Percentiles rank a stretch among this genome's conserved stretches.
Evolutionary conservation across 768 basidiomycete genomes (phyloP).

Genomic region (Sarcomyxa edulis): DNA sequence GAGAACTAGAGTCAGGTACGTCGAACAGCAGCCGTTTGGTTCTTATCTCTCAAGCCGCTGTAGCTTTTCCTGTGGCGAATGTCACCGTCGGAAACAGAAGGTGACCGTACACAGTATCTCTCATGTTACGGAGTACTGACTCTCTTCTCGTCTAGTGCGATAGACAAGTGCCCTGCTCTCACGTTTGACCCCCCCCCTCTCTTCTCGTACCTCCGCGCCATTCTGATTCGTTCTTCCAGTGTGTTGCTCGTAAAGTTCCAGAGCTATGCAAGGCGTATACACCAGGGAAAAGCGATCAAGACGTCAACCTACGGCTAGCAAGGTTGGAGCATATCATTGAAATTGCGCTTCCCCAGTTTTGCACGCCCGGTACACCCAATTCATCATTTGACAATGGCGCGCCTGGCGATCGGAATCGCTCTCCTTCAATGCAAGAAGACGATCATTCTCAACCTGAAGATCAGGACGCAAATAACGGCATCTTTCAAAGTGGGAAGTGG

Average conservation of each 20-base stretch:
- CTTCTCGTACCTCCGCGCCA: conserved; percentile 10
- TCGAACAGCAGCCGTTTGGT: conserved; percentile 6
- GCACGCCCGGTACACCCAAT: conserved; percentile 34
- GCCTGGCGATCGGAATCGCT: conserved; percentile 32
- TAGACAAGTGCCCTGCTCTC: conserved; percentile 78
- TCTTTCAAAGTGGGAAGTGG: conserved; percentile 83
- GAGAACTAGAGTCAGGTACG: conserved; percentile 73
- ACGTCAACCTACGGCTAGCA: conserved; percentile 66
- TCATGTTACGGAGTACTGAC: conserved; percentile 4
- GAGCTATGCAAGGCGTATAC: conserved; percentile 87
- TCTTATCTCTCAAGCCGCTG: conserved; percentile 9
- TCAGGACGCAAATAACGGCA: conserved; percentile 69
- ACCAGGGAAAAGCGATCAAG: conserved; percentile 82
- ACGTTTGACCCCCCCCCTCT: conserved; percentile 42
- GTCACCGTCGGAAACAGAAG: conserved; percentile 87
- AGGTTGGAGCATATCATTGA: conserved; percentile 82
- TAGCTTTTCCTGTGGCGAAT: conserved; percentile 85
- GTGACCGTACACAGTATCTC: conserved; percentile 25
- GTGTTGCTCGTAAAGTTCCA: conserved; percentile 80
- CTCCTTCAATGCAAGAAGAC: conserved; percentile 59
- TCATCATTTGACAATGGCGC: conserved; percentile 23
- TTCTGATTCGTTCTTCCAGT: conserved; percentile 36
- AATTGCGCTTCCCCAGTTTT: conserved; percentile 72
- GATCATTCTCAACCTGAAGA: conserved; percentile 69
- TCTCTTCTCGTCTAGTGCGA: conserved; percentile 55